Percentiles rank a stretch among this genome's conserved stretches.
Conservation (phyloP, 257 asterid species). For the Paulownia fortunei region DNA sequence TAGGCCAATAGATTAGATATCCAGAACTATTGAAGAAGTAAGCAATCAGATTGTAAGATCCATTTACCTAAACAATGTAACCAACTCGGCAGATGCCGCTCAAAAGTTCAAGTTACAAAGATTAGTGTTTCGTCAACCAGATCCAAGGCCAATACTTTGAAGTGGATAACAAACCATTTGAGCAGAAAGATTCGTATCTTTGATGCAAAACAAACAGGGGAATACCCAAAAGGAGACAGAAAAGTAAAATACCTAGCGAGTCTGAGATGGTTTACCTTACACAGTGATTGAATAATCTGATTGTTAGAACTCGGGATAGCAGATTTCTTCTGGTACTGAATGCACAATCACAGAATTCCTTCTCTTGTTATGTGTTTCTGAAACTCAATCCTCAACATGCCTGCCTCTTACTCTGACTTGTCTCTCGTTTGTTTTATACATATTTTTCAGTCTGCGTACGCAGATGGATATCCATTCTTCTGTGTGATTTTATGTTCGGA, state of each 20-base stretch:
- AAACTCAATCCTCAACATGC: constrained; percentile 6
- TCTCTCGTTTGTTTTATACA: background rate
- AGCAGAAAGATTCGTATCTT: constrained; percentile 20
- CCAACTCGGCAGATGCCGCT: constrained; percentile 1
- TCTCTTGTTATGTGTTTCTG: background rate
- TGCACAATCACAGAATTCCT: constrained; percentile 9
- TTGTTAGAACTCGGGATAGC: background rate
- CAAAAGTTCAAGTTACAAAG: background rate
- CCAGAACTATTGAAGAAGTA: background rate
- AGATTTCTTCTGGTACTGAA: constrained; percentile 6
- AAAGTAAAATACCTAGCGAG: background rate
- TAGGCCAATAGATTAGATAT: background rate
- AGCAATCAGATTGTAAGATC: background rate
- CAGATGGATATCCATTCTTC: background rate
- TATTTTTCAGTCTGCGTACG: background rate
- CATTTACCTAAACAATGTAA: constrained; percentile 11
- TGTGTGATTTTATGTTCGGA: too few relatives aligned
- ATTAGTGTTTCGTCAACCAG: background rate
- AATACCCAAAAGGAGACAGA: background rate
- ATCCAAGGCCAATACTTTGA: constrained; percentile 14
- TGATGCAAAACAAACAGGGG: constrained; percentile 8
- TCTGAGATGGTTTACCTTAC: constrained; percentile 9
- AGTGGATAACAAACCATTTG: background rate
- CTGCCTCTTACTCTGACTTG: constrained; percentile 19
- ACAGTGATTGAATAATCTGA: background rate